phyloP scores from a whole-genome alignment of 2,329 filamentous ascomycete species.

The Paracorniculantispora psalliotae region DNA sequence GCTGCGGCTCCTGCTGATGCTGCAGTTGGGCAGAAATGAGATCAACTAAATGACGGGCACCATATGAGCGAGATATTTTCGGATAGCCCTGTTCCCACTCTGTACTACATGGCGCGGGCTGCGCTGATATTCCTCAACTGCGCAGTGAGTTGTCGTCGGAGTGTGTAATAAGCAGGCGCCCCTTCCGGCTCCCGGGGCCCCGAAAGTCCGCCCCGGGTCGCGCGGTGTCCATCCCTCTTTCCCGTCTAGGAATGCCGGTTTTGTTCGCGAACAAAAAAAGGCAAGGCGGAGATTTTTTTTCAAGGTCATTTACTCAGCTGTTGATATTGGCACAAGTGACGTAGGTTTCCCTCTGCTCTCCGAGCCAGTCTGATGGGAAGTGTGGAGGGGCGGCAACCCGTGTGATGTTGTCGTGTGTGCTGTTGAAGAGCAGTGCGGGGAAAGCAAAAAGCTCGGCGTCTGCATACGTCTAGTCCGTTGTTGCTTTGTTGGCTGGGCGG shows the following conservation, averaged over 20 bases:
- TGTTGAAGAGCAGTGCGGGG: background rate
- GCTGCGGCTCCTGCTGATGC: no score
- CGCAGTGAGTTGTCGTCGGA: background rate
- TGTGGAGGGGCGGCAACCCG: background rate
- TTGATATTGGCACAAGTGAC: no score
- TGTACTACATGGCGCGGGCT: background rate
- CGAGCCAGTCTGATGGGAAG: background rate
- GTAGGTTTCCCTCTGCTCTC: no score
- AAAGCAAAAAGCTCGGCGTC: slow-evolving; percentile 1
- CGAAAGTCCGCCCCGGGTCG: slow-evolving; percentile 1
- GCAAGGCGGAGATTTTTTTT: background rate
- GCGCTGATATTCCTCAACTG: no score
- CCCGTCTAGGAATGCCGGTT: no score
- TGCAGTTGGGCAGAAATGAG: background rate
- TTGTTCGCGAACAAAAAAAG: background rate
- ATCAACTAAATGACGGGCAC: background rate
- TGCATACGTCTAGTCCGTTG: background rate
- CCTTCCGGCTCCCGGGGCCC: background rate
- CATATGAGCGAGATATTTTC: background rate
- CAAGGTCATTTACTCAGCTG: no score
- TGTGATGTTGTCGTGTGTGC: slow-evolving; percentile 1
- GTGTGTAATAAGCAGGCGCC: background rate
- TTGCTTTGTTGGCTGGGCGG: slow-evolving; percentile 4
- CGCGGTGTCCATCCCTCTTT: background rate
- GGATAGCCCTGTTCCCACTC: background rate